These are phyloP conservation scores for Gynochthodes officinalis DNA, from an alignment of 257 asterid species.

Conservation along the genomic window DNA sequence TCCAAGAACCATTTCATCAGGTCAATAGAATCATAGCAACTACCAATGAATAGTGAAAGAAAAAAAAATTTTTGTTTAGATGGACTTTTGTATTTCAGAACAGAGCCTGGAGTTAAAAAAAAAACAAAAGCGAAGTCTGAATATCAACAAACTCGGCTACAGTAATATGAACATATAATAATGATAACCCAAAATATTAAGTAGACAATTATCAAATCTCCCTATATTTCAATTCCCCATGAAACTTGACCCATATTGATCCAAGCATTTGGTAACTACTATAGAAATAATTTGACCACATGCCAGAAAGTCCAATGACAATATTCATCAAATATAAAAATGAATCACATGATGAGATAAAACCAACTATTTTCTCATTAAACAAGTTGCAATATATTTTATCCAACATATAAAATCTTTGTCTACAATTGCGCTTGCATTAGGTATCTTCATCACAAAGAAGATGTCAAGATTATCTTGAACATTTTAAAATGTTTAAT, in stretches of 20 bases:
- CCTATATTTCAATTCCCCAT: neutral
- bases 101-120: neutral
- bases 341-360: neutral
- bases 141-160: neutral
- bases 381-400: neutral
- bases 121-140: neutral
- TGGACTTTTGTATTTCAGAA: neutral
- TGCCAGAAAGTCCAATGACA: neutral
- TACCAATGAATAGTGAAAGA: neutral
- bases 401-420: neutral
- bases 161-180: neutral
- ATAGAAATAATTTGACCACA: neutral
- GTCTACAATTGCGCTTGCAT: neutral
- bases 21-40: neutral
- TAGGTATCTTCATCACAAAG: neutral
- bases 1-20: neutral
- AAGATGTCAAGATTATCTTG: neutral
- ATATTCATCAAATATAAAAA: neutral
- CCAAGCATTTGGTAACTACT: neutral
- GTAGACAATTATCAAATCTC: neutral
- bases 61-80: neutral
- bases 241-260: neutral
- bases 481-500: neutral
- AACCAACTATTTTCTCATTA: neutral
- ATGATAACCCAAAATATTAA: neutral